Evolutionary conservation across 2,329 filamentous ascomycete genomes (phyloP), one percentile per base, ranked within the genome.

Genomic region (Leptoxyphium fumago): DNA sequence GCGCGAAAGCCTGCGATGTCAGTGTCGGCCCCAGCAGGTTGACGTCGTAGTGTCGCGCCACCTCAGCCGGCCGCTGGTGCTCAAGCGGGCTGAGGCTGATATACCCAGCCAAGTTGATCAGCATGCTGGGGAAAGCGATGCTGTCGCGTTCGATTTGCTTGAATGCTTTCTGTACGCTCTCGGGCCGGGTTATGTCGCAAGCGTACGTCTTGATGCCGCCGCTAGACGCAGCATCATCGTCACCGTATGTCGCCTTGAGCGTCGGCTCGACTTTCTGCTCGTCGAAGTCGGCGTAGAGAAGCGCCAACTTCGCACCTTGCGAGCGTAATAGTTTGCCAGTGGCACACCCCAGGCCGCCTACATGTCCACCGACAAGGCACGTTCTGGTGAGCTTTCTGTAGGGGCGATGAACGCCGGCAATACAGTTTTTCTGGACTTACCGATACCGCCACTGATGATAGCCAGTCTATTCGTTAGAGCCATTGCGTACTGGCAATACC

Each of bases 211-310:
- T 50, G 40, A 61, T 47, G 11, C 51, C 18, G 46, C 41, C 48
- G 4, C 44, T 44, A 5, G 51, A 21, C 7, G 41, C 28, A 6
- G 44, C 44, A 29, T 40, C 40, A 38, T 55, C 45, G 14, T 47
- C 13, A 46, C 41, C 47, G 5, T 45, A 45, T 3, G 38, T 40
- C 21, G 13, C 18, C 11, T 59, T 52, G 14, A 71, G 56, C 0
- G 63, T 58, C 32, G 63, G 51, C 17, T 63, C 53, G 14, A 61
- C 60, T 8, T 59, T 58, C 29, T 55, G 44, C 1, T 63, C 59
- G 50, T 71, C 68, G 47, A 69, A 70, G 1, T 67, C 67, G 0
- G 68, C 68, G 42, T 70, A 70, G 0, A 71, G 55, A 11, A 71
- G 61, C 7, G 66, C 68, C 2, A 71, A 52, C 10, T 55, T 60